Base-by-base conservation (phyloP, 495 filamentous ascomycete species). In the Penicillium verhagenii region DNA sequence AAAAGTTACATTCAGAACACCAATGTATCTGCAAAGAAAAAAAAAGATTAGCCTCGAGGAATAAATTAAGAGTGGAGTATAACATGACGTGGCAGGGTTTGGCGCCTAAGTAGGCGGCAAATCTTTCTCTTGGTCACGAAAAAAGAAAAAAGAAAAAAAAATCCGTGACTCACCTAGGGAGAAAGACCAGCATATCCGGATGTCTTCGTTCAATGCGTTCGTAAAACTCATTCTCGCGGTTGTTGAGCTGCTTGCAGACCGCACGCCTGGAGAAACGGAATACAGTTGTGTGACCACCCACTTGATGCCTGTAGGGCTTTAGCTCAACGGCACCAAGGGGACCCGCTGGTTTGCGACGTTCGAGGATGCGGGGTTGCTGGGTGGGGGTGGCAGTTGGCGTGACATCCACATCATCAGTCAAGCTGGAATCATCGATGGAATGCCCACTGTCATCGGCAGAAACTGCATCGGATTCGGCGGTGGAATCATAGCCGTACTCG, bases 241-340 rank as follows among this genome's bases (percentile, higher is more conserved):
- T 97, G 69, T 94, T 97, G 57, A 98, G 81, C 74, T 96, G 91
- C 70, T 98, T 98, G 79, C 95, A 97, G 16, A 98, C 93, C 50
- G 94, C 94, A 57, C 91, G 85, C 42, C 88, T 83, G 19, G 94
- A 97, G 61, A 98, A 97, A 24, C 94, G 87, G 76, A 96, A 98
- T 20, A 98, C 83, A 0, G 92, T 97, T 1, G 90, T 96, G 72
- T 98, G 94, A 1, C 94, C 94, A 18, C 94, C 94, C 50, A 98
- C 94, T 67, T 98, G 94, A 70, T 98, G 94, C 40, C 90, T 89
- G 69, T 96, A 98, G 5, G 94, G 94, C 57, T 97, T 96, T 57
- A 98, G 76, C 68, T 97, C 93, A 58, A 98, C 95, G 11, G 93
- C 93, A 16, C 93, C 90, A 20, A 95, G 71, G 14, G 92, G 92